A percentile compares a stretch with the other conserved stretches of the same genome.
phyloP scores from a whole-genome alignment of 108 stramenopile genomes.

The Stephanodiscus minutulus region DNA sequence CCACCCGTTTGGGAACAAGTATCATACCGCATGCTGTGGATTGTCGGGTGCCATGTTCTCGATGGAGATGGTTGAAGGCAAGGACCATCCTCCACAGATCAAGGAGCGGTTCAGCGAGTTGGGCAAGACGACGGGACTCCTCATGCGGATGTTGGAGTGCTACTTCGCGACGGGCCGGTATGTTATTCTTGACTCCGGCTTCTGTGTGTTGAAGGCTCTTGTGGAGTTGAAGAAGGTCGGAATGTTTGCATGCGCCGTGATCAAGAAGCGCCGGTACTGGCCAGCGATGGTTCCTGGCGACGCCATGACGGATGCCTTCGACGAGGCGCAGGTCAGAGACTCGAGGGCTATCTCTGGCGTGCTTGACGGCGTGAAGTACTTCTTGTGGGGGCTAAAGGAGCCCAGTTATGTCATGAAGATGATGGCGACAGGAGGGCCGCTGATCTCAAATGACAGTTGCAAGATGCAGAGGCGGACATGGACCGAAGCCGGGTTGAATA shows the following conservation, averaged over 20 bases:
- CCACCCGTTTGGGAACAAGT: constrained; percentile 48
- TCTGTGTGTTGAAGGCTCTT: constrained; percentile 42
- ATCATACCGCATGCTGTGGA: constrained; percentile 40
- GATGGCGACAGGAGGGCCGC: no score
- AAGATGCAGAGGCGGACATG: no score
- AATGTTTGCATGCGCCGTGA: constrained; percentile 21
- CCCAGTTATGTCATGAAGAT: no score
- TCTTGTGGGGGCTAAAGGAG: no score
- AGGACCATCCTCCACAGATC: constrained; percentile 22
- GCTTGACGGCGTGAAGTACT: no score
- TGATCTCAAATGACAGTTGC: no score
- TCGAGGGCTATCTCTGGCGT: no score
- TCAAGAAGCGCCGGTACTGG: not conserved
- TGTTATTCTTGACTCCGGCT: constrained; percentile 41
- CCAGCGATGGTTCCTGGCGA: no score
- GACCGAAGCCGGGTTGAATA: no score
- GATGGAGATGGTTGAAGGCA: constrained; percentile 38
- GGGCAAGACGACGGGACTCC: constrained; percentile 30
- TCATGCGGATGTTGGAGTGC: constrained; percentile 17
- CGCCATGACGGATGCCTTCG: no score
- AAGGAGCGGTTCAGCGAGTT: not conserved
- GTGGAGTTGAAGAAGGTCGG: constrained; percentile 28
- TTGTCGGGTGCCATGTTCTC: constrained; percentile 25
- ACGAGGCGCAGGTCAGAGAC: no score
- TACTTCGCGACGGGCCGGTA: constrained; percentile 18